Percentiles rank a stretch among this genome's conserved stretches.
phyloP scores from a whole-genome alignment of 2,329 filamentous ascomycete genomes.

The Beauveria medogensis region DNA sequence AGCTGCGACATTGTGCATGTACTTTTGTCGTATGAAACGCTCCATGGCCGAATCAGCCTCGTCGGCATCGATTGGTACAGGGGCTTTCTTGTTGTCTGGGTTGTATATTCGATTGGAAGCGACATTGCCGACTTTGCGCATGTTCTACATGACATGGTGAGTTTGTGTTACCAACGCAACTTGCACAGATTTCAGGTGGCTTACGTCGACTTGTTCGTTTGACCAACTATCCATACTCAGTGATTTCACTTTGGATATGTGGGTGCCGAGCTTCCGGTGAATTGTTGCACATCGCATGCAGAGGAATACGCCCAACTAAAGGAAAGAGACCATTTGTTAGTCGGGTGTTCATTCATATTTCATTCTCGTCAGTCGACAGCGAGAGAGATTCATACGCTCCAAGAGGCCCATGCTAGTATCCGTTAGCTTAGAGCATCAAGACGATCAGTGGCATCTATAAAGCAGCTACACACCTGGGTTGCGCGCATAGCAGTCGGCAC shows the following conservation, averaged over 20 bases:
- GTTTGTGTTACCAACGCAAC: background rate
- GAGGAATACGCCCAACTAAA: slow-evolving; percentile 82
- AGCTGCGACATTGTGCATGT: slow-evolving; percentile 52
- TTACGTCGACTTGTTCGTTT: slow-evolving; percentile 89
- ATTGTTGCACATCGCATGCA: slow-evolving; percentile 96
- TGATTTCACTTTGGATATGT: slow-evolving; percentile 98
- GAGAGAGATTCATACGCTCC: slow-evolving; percentile 62
- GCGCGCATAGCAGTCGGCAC: slow-evolving; percentile 83
- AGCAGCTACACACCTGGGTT: slow-evolving; percentile 66
- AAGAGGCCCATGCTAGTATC: slow-evolving; percentile 79
- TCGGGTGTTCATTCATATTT: background rate
- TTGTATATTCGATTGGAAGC: slow-evolving; percentile 87
- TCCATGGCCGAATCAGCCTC: slow-evolving; percentile 94
- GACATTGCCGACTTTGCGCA: slow-evolving; percentile 85
- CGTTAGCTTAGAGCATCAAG: slow-evolving; percentile 18
- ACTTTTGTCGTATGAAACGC: slow-evolving; percentile 89
- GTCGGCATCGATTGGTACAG: slow-evolving; percentile 83
- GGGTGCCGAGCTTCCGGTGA: slow-evolving; percentile 93
- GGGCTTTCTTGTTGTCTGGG: slow-evolving; percentile 70
- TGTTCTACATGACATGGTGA: slow-evolving; percentile 51
- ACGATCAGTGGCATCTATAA: slow-evolving; percentile 3
- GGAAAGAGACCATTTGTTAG: slow-evolving; percentile 13
- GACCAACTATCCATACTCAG: slow-evolving; percentile 98
- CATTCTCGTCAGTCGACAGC: background rate
- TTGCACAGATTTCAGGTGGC: slow-evolving; percentile 20